A percentile compares a stretch with the other conserved stretches of the same genome.
These are phyloP conservation scores for Dioscorea alata DNA, from an alignment of 106 monocot genomes.

Conservation along the genomic window DNA sequence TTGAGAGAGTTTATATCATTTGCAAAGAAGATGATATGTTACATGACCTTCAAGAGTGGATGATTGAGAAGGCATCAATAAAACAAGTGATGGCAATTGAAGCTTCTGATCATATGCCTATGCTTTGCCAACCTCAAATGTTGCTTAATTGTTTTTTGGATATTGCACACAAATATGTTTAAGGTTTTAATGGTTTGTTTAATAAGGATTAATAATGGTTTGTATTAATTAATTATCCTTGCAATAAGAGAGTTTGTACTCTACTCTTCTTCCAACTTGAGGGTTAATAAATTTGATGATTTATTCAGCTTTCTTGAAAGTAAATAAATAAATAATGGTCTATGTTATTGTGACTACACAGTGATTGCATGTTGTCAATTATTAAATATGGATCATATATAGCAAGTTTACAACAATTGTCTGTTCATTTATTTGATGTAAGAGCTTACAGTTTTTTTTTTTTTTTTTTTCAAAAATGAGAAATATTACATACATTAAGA, in stretches of 20 bases:
- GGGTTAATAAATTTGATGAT: not conserved
- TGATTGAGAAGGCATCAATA: not conserved
- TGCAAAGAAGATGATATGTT: not conserved
- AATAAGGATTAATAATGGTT: not conserved
- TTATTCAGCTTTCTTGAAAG: too few species aligned
- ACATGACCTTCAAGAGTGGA: not conserved
- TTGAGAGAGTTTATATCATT: not conserved
- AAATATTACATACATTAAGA: too few species aligned
- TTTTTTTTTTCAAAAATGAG: too few species aligned
- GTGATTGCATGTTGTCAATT: too few species aligned
- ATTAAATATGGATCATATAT: too few species aligned
- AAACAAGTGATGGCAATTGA: not conserved
- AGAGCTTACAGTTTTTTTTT: too few species aligned
- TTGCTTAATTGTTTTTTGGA: not conserved
- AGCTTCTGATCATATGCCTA: not conserved
- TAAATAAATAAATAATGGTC: too few species aligned
- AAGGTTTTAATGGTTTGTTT: not conserved
- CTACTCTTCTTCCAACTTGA: not conserved
- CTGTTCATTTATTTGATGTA: too few species aligned
- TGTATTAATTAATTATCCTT: not conserved
- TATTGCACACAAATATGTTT: not conserved
- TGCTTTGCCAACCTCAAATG: not conserved
- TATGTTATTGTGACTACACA: too few species aligned
- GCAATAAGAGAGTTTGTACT: not conserved
- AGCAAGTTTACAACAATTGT: too few species aligned